Conservation (phyloP, 164 flowering plant species). For the Kalanchoe fedtschenkoi region DNA sequence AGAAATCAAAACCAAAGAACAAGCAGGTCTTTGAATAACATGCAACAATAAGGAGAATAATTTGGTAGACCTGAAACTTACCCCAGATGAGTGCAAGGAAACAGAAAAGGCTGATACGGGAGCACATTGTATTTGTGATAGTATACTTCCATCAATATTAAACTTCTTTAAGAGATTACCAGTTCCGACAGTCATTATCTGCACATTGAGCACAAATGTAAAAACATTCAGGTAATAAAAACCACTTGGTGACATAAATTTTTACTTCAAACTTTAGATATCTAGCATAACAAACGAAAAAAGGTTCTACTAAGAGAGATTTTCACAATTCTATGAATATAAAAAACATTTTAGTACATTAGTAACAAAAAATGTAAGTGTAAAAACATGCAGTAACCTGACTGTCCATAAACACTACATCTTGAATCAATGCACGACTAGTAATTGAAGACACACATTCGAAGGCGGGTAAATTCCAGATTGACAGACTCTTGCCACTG, state of each 20-base stretch:
- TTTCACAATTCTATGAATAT: background rate
- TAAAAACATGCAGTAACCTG: conserved; percentile 36
- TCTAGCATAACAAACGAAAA: background rate
- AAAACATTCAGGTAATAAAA: background rate
- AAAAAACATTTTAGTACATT: background rate
- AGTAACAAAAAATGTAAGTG: background rate
- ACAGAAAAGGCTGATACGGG: conserved; percentile 82
- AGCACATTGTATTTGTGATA: conserved; percentile 84
- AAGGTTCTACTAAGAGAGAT: background rate
- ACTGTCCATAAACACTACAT: conserved; percentile 63
- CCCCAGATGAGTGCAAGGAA: conserved; percentile 76
- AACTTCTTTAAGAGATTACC: conserved; percentile 62
- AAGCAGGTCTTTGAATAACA: background rate
- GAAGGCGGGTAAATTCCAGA: conserved; percentile 79
- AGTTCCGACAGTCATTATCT: conserved; percentile 91
- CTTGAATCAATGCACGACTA: conserved; percentile 47
- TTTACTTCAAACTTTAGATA: background rate
- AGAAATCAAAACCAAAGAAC: background rate
- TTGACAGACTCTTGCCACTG: conserved; percentile 48
- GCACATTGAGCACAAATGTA: conserved; percentile 14
- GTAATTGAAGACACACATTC: conserved; percentile 50
- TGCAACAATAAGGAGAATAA: background rate
- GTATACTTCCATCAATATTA: conserved; percentile 63
- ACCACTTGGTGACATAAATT: background rate
- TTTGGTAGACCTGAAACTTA: conserved; percentile 26